phyloP scores from a whole-genome alignment of 2,329 filamentous ascomycete species.

The Penicillium sp. region DNA sequence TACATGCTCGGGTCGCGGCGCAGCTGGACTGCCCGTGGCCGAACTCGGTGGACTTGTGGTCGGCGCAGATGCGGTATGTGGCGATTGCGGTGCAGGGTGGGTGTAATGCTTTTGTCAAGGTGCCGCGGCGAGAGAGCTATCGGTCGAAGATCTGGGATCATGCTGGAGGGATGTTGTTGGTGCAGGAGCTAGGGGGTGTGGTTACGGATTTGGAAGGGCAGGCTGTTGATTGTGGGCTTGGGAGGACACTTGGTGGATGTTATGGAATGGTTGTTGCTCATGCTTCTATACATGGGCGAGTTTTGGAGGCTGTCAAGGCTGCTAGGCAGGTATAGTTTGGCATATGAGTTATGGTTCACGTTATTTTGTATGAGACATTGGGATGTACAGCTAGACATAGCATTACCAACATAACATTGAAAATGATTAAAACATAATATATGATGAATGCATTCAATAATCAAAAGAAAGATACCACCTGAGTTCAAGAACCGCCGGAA shows the following conservation, averaged over 20 bases:
- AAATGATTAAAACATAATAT: not conserved
- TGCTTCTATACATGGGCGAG: slow-evolving; percentile 40
- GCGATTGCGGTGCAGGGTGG: slow-evolving; percentile 56
- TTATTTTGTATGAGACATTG: not conserved
- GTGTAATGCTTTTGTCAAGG: slow-evolving; percentile 57
- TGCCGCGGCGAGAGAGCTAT: slow-evolving; percentile 52
- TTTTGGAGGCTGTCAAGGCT: slow-evolving; percentile 40
- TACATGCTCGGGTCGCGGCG: slow-evolving; percentile 48
- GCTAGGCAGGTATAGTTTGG: slow-evolving; percentile 24
- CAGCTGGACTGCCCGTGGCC: slow-evolving; percentile 54
- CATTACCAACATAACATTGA: not conserved
- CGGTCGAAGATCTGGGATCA: slow-evolving; percentile 63
- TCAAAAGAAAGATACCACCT: too few relatives aligned
- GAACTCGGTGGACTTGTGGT: slow-evolving; percentile 56
- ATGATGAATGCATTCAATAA: not conserved
- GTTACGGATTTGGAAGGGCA: slow-evolving; percentile 60
- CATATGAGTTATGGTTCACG: not conserved
- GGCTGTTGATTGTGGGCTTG: slow-evolving; percentile 55
- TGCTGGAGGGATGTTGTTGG: slow-evolving; percentile 59
- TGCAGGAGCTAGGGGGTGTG: slow-evolving; percentile 57
- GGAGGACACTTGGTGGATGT: slow-evolving; percentile 47
- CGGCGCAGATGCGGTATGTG: slow-evolving; percentile 61
- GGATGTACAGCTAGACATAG: not conserved
- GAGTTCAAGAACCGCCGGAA: not conserved
- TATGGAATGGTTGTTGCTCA: slow-evolving; percentile 52